Evolutionary conservation across 2,329 filamentous ascomycete species (phyloP).

Genomic region (Sphaerostilbella broomeana): DNA sequence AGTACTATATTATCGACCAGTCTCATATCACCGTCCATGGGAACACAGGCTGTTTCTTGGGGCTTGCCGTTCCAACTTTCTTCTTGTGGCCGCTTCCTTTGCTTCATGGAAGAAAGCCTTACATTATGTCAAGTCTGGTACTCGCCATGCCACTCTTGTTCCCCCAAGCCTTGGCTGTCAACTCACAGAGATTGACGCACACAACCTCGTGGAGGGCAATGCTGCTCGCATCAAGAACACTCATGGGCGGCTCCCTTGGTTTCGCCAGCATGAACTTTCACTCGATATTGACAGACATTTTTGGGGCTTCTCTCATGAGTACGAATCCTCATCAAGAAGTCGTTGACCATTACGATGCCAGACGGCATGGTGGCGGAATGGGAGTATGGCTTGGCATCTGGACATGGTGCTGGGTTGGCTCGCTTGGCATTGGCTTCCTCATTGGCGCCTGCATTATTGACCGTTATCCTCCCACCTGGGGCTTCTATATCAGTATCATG

Average conservation of each 20-base stretch:
- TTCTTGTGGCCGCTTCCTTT: conserved; percentile 68
- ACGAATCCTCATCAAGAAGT: conserved; percentile 66
- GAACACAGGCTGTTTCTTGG: conserved; percentile 66
- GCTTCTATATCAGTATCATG: conserved; percentile 67
- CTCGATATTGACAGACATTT: conserved; percentile 64
- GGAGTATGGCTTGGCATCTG: conserved; percentile 74
- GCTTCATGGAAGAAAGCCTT: conserved; percentile 70
- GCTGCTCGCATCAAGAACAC: conserved; percentile 55
- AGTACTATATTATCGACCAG: conserved; percentile 67
- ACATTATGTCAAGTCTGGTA: conserved; percentile 62
- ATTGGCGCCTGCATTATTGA: conserved; percentile 66
- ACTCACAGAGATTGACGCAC: conserved; percentile 48
- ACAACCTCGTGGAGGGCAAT: conserved; percentile 50
- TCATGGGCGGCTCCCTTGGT: conserved; percentile 64
- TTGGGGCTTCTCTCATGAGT: conserved; percentile 69
- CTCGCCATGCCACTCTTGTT: conserved; percentile 68
- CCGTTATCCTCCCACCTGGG: conserved; percentile 58
- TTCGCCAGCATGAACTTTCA: conserved; percentile 75
- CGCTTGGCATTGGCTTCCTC: conserved; percentile 64
- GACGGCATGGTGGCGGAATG: conserved; percentile 70
- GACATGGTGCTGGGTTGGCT: conserved; percentile 71
- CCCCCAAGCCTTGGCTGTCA: conserved; percentile 64
- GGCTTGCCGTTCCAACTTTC: conserved; percentile 62
- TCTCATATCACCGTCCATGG: conserved; percentile 62
- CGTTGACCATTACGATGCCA: conserved; percentile 59